Evolutionary conservation across 2,329 filamentous ascomycete species (phyloP).

Genomic region (Aureobasidium sp.): DNA sequence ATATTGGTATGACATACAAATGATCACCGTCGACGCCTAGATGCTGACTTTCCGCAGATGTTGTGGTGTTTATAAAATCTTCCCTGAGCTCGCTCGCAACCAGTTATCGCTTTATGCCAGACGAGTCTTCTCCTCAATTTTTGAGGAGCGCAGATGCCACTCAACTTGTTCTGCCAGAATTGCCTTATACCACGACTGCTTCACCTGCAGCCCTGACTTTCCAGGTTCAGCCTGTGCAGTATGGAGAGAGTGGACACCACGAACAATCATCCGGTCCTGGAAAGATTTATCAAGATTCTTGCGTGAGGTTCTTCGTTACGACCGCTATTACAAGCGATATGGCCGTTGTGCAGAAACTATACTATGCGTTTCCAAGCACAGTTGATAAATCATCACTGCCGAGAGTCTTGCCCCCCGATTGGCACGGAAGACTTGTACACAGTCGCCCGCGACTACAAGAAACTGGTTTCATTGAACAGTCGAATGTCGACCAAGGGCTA

Average conservation of each 20-base stretch:
- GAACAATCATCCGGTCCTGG: constrained; percentile 6
- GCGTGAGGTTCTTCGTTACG: constrained; percentile 13
- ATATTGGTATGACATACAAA: constrained; percentile 23
- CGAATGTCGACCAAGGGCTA: background rate
- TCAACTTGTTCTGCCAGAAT: constrained; percentile 16
- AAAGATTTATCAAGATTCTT: background rate
- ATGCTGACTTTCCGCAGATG: constrained; percentile 18
- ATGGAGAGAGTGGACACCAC: constrained; percentile 4
- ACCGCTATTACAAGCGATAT: constrained; percentile 13
- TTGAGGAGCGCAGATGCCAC: constrained; percentile 23
- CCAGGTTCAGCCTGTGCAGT: constrained; percentile 5
- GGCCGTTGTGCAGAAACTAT: constrained; percentile 9
- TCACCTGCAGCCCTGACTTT: background rate
- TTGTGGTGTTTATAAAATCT: constrained; percentile 26
- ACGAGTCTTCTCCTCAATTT: constrained; percentile 11
- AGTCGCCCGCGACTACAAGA: constrained; percentile 14
- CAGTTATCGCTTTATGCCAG: constrained; percentile 21
- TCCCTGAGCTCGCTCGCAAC: constrained; percentile 24
- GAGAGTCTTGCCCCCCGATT: constrained; percentile 14
- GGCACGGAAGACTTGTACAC: constrained; percentile 14
- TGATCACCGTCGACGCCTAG: background rate
- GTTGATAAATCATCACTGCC: background rate
- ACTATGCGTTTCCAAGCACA: background rate
- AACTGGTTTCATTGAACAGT: constrained; percentile 15
- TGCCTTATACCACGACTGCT: background rate